These are phyloP conservation scores for Penicillium diatomitis DNA, from an alignment of 495 filamentous ascomycete species.

Conservation along the genomic window DNA sequence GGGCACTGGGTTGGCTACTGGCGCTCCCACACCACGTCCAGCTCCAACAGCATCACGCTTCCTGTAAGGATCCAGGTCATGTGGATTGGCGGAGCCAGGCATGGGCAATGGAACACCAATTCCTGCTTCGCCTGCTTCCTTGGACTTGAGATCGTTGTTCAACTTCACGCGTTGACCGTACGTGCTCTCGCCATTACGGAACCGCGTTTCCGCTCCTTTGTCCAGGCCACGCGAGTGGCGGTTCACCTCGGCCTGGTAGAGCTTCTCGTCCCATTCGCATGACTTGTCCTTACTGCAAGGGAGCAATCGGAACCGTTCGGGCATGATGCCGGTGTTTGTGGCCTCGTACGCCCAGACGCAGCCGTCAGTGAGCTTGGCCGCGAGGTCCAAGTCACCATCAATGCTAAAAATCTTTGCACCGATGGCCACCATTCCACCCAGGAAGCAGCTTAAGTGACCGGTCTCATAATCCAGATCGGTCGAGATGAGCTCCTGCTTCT, in stretches of 20 bases:
- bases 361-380: constrained; percentile 74
- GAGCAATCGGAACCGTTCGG: constrained; percentile 59
- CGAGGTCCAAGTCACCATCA: constrained; percentile 73
- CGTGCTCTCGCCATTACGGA: constrained; percentile 15
- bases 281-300: constrained; percentile 55
- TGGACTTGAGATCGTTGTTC: constrained; percentile 2
- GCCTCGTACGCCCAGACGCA: constrained; percentile 90
- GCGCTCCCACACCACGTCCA: neutral
- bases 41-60: constrained; percentile 14
- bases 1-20: neutral
- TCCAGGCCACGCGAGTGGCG: constrained; percentile 34
- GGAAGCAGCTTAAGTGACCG: constrained; percentile 79
- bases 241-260: constrained; percentile 40
- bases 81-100: constrained; percentile 20
- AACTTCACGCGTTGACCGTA: constrained; percentile 22
- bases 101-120: constrained; percentile 15
- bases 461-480: constrained; percentile 46
- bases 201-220: constrained; percentile 30
- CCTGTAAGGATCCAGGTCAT: constrained; percentile 12
- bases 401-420: constrained; percentile 78
- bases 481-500: constrained; percentile 7
- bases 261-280: constrained; percentile 71
- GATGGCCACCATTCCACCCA: constrained; percentile 88
- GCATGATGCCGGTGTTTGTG: constrained; percentile 82
- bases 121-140: neutral